These are phyloP conservation scores for Gillenia trifoliata DNA, from an alignment of 306 rosid genomes.

Conservation along the genomic window DNA sequence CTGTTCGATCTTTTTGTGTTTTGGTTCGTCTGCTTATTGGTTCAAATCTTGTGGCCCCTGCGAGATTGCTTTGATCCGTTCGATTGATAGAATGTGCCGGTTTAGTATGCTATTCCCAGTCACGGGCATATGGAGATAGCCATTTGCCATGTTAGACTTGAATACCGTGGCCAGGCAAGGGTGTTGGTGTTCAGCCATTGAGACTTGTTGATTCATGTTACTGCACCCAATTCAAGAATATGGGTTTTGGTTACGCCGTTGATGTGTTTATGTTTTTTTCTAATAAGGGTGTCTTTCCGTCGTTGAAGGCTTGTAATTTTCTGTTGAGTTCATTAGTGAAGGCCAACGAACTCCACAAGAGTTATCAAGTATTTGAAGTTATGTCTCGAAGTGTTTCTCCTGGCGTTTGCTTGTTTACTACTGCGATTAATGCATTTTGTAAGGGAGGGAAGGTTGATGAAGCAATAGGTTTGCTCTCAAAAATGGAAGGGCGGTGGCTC, in stretches of 20 bases:
- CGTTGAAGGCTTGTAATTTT: constrained; percentile 48
- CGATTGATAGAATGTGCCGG: constrained; percentile 39
- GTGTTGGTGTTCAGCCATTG: constrained; percentile 34
- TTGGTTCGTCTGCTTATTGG: constrained; percentile 49
- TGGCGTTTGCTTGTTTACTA: constrained; percentile 51
- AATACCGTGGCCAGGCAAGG: not conserved
- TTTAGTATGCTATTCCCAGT: constrained; percentile 21
- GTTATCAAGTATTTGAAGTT: constrained; percentile 43
- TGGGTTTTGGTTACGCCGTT: constrained; percentile 37
- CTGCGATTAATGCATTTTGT: constrained; percentile 49
- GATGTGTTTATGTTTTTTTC: constrained; percentile 41
- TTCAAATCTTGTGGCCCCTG: constrained; percentile 37
- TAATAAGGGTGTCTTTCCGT: constrained; percentile 34
- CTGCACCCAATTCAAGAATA: constrained; percentile 45
- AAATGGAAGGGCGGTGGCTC: constrained; percentile 52
- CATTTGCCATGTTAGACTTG: constrained; percentile 33
- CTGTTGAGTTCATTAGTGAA: constrained; percentile 54
- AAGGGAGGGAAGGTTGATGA: constrained; percentile 58
- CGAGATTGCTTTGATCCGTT: constrained; percentile 50
- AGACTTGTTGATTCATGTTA: constrained; percentile 58
- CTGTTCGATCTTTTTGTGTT: constrained; percentile 57
- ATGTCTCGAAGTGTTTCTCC: constrained; percentile 34
- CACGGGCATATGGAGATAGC: constrained; percentile 38
- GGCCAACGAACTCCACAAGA: constrained; percentile 40
- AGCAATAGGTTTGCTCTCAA: constrained; percentile 43